Percentiles rank a stretch among this genome's conserved stretches.
Conservation (phyloP, 1,284 basidiomycete species). For the Malassezia brasiliensis region DNA sequence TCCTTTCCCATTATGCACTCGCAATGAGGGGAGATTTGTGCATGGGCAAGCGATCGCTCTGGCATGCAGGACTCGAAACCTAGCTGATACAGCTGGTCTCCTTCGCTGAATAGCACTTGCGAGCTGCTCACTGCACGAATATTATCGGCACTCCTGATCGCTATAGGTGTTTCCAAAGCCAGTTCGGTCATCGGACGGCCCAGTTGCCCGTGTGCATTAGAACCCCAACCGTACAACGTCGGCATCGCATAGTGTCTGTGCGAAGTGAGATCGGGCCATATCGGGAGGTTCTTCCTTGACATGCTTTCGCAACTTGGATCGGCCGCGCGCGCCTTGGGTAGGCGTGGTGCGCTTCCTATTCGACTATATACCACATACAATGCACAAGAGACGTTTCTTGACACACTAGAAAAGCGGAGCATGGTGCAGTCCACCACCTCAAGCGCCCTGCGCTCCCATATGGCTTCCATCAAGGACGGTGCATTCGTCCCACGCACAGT, state of each 20-base stretch:
- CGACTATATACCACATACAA: too few relatives aligned
- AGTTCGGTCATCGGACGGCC: background rate
- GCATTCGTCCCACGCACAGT: constrained; percentile 51
- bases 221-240: constrained; percentile 7
- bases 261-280: background rate
- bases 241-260: background rate
- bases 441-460: constrained; percentile 19
- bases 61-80: too few relatives aligned
- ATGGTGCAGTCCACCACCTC: constrained; percentile 29
- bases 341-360: too few relatives aligned
- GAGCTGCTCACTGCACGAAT: background rate
- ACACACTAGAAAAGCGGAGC: constrained; percentile 22
- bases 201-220: constrained; percentile 8
- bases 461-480: constrained; percentile 3
- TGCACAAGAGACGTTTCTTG: background rate
- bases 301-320: too few relatives aligned
- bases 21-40: too few relatives aligned
- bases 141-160: too few relatives aligned
- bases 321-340: too few relatives aligned
- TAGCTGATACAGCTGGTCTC: too few relatives aligned
- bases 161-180: background rate
- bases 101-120: background rate
- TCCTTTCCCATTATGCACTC: background rate
- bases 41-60: too few relatives aligned
- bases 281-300: too few relatives aligned